phyloP scores from a whole-genome alignment of 2,329 filamentous ascomycete genomes.

The Lachnum nothofagi region DNA sequence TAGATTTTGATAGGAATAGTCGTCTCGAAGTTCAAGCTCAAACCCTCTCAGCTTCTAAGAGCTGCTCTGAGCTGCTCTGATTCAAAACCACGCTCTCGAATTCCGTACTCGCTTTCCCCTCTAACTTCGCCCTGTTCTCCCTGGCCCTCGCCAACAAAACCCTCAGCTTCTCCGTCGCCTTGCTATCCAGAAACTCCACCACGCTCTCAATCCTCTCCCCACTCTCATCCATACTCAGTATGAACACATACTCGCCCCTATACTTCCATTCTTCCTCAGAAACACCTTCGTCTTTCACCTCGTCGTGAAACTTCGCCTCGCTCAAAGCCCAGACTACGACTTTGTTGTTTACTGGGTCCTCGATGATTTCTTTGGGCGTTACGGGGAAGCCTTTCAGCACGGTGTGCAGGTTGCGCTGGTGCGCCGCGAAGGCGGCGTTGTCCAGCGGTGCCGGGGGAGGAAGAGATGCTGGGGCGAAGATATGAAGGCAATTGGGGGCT shows the following conservation, averaged over 20 bases:
- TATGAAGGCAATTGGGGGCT: constrained; percentile 1
- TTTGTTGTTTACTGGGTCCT: constrained; percentile 21
- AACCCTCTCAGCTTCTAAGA: too few relatives aligned
- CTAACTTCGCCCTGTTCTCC: not conserved
- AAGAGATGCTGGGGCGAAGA: constrained; percentile 6
- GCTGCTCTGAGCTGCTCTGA: too few relatives aligned
- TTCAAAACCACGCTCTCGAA: too few relatives aligned
- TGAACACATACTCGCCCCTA: constrained; percentile 33
- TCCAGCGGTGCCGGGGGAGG: not conserved
- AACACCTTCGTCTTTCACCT: constrained; percentile 17
- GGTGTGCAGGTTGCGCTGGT: not conserved
- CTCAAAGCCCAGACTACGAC: constrained; percentile 31
- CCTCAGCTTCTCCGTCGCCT: constrained; percentile 12
- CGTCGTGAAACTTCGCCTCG: constrained; percentile 24
- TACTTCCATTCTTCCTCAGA: constrained; percentile 27
- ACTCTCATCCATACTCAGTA: constrained; percentile 29
- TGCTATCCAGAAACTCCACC: constrained; percentile 34
- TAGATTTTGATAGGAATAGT: too few relatives aligned
- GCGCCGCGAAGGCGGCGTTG: not conserved
- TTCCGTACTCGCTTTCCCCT: not conserved
- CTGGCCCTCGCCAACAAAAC: constrained; percentile 3
- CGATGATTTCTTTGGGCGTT: constrained; percentile 15
- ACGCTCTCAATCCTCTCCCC: constrained; percentile 29
- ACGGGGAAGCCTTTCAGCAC: constrained; percentile 24
- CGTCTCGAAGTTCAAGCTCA: too few relatives aligned